Percentiles rank a stretch among this genome's conserved stretches.
Evolutionary conservation across 352 stramenopile genomes (phyloP).

Genomic region (Pythium aristosporum): DNA sequence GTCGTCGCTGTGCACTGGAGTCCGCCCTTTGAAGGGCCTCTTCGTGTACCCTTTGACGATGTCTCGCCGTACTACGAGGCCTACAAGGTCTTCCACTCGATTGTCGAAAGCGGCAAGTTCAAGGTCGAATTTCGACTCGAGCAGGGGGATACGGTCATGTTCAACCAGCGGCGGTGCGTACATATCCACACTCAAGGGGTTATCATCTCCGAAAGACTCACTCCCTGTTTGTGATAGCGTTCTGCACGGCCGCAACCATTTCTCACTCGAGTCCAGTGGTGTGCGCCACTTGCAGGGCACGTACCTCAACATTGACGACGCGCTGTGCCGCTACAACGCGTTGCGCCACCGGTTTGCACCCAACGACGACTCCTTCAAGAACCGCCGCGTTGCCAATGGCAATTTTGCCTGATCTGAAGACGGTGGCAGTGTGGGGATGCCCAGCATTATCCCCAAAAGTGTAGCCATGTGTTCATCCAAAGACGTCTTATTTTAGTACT

Average conservation of each 20-base stretch:
- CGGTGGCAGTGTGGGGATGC: neutral
- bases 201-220: neutral
- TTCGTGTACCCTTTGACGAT: constrained; percentile 76
- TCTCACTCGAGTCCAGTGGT: constrained; percentile 61
- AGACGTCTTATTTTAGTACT: neutral
- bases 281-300: constrained; percentile 83
- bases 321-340: constrained; percentile 79
- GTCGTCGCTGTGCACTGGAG: constrained; percentile 92
- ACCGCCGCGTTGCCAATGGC: constrained; percentile 66
- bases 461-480: constrained; percentile 6
- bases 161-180: constrained; percentile 72
- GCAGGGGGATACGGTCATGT: constrained; percentile 80
- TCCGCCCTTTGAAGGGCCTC: constrained; percentile 93
- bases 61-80: constrained; percentile 79
- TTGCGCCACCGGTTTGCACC: constrained; percentile 55
- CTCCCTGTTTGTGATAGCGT: constrained; percentile 30
- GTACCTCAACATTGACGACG: constrained; percentile 89
- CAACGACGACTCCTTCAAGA: constrained; percentile 46
- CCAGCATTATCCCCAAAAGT: neutral
- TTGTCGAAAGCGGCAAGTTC: constrained; percentile 73
- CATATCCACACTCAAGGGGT: too few species aligned
- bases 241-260: constrained; percentile 78
- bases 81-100: constrained; percentile 76
- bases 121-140: constrained; percentile 78
- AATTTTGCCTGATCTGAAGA: constrained; percentile 43